Percentiles rank a stretch among this genome's conserved stretches.
Conservation (phyloP, 345 rosid genomes). For the Carallia brachiata region DNA sequence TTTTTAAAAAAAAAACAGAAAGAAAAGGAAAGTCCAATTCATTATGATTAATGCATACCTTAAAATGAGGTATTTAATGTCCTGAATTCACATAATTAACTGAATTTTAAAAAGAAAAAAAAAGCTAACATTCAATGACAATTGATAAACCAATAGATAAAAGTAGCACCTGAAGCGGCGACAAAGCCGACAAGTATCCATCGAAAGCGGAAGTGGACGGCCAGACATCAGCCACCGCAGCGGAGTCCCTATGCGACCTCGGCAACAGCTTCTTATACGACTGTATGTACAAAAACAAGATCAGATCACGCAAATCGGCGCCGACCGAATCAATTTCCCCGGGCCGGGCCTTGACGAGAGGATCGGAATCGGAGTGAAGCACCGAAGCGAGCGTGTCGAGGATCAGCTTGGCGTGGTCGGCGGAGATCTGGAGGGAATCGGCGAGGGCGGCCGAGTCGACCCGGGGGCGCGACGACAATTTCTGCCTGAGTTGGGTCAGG, state of each 20-base stretch:
- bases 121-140: neutral
- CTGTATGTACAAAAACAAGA: slow-evolving; percentile 82
- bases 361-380: slow-evolving; percentile 76
- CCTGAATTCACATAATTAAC: neutral
- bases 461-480: slow-evolving; percentile 46
- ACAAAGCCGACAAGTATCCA: slow-evolving; percentile 88
- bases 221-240: slow-evolving; percentile 96
- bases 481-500: slow-evolving; percentile 66
- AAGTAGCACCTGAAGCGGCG: slow-evolving; percentile 85
- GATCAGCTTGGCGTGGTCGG: slow-evolving; percentile 81
- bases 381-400: slow-evolving; percentile 86
- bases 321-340: slow-evolving; percentile 64
- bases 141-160: neutral
- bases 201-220: slow-evolving; percentile 99
- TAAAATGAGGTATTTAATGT: neutral
- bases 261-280: slow-evolving; percentile 91
- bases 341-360: slow-evolving; percentile 48
- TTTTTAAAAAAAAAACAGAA: neutral
- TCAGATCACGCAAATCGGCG: slow-evolving; percentile 84
- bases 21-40: neutral
- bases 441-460: slow-evolving; percentile 63
- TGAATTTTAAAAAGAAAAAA: neutral
- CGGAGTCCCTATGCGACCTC: slow-evolving; percentile 89
- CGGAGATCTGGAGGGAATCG: slow-evolving; percentile 85
- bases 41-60: neutral